Conservation (phyloP, 73 alveolate species). For the Uronychia setigera region DNA sequence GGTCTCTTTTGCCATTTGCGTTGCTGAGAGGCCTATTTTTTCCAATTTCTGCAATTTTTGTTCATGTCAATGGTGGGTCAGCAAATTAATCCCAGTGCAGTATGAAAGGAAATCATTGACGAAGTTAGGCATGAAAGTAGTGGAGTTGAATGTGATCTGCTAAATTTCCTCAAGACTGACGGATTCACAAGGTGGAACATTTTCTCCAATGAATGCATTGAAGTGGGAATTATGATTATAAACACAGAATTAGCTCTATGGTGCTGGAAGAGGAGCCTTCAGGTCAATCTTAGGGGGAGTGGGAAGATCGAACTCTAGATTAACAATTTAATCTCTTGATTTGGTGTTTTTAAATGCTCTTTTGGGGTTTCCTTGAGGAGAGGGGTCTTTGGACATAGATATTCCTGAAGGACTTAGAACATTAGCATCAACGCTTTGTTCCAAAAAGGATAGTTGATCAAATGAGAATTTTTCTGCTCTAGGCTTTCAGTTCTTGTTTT, state of each 20-base stretch:
- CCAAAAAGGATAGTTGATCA: not conserved
- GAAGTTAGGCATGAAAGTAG: not conserved
- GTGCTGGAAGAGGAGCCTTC: not conserved
- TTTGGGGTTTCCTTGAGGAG: not conserved
- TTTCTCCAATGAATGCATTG: not conserved
- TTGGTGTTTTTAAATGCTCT: too few species aligned
- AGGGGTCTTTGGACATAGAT: not conserved
- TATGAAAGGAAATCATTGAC: not conserved
- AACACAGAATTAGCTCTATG: not conserved
- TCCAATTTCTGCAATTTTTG: too few species aligned
- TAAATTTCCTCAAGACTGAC: not conserved
- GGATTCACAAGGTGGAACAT: not conserved
- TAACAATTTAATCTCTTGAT: too few species aligned
- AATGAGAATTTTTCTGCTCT: too few species aligned
- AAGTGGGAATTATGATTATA: not conserved
- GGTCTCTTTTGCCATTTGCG: too few species aligned
- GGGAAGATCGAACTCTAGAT: not conserved
- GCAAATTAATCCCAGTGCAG: too few species aligned
- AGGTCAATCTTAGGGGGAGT: not conserved
- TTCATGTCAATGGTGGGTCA: too few species aligned
- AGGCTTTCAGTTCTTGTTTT: too few species aligned
- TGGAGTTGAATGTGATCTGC: not conserved
- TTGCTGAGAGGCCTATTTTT: too few species aligned
- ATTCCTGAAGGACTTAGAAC: not conserved
- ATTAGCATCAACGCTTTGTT: not conserved